Evolutionary conservation across 768 basidiomycete genomes (phyloP).

Genomic region (Boletus vermiculosoides): DNA sequence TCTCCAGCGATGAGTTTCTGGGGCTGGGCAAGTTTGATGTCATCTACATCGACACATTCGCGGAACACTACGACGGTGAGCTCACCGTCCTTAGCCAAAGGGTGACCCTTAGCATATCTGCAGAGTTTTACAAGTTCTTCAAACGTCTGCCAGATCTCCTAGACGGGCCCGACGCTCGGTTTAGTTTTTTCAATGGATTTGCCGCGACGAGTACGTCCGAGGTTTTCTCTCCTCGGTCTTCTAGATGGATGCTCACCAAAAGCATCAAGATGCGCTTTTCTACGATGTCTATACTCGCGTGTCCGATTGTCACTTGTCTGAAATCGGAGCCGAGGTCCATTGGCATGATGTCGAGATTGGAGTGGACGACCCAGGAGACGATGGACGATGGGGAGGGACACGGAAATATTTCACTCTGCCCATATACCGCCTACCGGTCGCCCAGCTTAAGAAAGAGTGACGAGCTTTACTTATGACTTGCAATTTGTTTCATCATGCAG

Average conservation of each 20-base stretch:
- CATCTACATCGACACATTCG: conserved; percentile 92
- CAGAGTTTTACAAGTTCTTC: conserved; percentile 80
- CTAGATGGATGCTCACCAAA: neutral
- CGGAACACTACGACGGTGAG: conserved; percentile 74
- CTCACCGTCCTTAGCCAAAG: neutral
- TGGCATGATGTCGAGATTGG: conserved; percentile 85
- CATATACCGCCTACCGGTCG: conserved; percentile 68
- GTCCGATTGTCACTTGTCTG: conserved; percentile 80
- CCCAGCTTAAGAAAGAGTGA: conserved; percentile 27
- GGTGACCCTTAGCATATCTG: neutral
- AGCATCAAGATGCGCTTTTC: conserved; percentile 69
- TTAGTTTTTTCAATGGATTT: conserved; percentile 96
- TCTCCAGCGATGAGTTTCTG: conserved; percentile 58
- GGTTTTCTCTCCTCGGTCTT: neutral
- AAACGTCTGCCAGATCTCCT: conserved; percentile 75
- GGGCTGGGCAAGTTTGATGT: conserved; percentile 78
- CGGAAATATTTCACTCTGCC: conserved; percentile 76
- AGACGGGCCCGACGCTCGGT: conserved; percentile 67
- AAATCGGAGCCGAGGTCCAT: conserved; percentile 70
- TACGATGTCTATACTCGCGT: conserved; percentile 90
- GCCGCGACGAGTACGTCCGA: conserved; percentile 80
- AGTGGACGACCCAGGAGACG: conserved; percentile 37
- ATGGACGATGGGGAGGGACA: conserved; percentile 73
- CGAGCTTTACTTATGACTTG: neutral
- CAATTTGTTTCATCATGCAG: neutral